These are phyloP conservation scores for Pelagomonas calceolata DNA, from an alignment of 108 stramenopile genomes.

Conservation along the genomic window DNA sequence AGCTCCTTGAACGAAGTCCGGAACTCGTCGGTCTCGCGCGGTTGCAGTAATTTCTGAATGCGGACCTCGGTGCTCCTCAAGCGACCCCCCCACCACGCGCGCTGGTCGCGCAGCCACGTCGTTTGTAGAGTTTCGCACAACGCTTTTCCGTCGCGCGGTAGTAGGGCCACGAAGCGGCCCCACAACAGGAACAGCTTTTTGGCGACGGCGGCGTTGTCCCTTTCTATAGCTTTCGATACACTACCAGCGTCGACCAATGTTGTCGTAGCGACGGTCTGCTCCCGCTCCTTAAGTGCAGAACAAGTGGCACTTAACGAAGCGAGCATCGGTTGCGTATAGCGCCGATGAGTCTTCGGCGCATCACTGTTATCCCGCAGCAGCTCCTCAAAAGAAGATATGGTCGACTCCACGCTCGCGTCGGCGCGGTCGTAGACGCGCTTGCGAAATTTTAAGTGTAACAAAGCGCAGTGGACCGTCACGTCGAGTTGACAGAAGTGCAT, in stretches of 20 bases:
- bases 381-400: background rate
- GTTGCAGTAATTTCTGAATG: background rate
- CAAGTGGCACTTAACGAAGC: background rate
- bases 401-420: background rate
- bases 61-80: background rate
- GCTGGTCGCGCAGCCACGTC: background rate
- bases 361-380: background rate
- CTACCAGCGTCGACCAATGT: no score
- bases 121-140: background rate
- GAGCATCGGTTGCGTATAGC: background rate
- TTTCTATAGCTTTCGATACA: background rate
- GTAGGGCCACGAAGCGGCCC: background rate
- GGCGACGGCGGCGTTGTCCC: background rate
- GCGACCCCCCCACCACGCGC: background rate
- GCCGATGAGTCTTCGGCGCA: background rate
- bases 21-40: background rate
- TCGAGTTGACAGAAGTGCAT: background rate
- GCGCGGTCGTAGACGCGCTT: background rate
- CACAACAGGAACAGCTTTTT: background rate
- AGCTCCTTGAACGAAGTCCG: background rate
- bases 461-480: background rate
- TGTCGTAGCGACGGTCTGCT: no score
- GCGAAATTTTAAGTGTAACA: background rate
- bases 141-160: background rate
- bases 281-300: background rate